Base-by-base conservation (phyloP, 2,329 filamentous ascomycete species). In the Trichoderma asperellum region DNA sequence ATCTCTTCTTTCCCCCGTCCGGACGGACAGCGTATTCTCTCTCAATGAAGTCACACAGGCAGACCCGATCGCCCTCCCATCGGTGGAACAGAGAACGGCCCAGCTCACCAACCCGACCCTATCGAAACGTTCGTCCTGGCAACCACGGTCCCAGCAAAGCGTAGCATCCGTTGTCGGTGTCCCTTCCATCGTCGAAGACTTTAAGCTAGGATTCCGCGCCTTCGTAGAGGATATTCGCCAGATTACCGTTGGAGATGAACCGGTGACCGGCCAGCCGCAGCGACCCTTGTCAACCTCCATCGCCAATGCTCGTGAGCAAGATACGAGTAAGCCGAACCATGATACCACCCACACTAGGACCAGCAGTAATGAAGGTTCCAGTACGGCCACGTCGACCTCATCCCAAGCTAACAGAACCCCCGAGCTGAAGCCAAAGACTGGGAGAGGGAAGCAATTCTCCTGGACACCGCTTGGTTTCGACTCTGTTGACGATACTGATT, bases 181-280 rank as follows among this genome's bases (percentile, higher is more conserved):
- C 70, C 94, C 94, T 77, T 92, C 96, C 79, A 90, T 97, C 79
- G 92, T 94, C 18, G 91, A 92, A 70, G 96, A 97, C 80, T 89
- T 99, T 79, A 93, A 91, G 77, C 89, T 96, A 63, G 95, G 96
- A 2, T 82, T 99, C 60, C 94, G 92, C 89, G 97, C 93, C 1
- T 99, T 99, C 80, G 89, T 97, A 70, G 96, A 98, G 78, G 96
- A 99, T 77, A 89, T 99, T 59, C 88, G 94, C 73, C 96, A 98
- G 80, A 96, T 95, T 16, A 97, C 96, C 0, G 94, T 99, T 7
- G 96, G 96, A 29, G 96, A 99, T 67, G 96, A 99, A 81, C 92
- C 90, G 18, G 88, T 93, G 72, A 89, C 85, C 70, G 90, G 88
- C 16, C 66, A 55, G 70, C n/a, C 29, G 65, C 67, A 34, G 69